These are phyloP conservation scores for Prinsepia uniflora DNA, from an alignment of 306 rosid species.

Conservation along the genomic window DNA sequence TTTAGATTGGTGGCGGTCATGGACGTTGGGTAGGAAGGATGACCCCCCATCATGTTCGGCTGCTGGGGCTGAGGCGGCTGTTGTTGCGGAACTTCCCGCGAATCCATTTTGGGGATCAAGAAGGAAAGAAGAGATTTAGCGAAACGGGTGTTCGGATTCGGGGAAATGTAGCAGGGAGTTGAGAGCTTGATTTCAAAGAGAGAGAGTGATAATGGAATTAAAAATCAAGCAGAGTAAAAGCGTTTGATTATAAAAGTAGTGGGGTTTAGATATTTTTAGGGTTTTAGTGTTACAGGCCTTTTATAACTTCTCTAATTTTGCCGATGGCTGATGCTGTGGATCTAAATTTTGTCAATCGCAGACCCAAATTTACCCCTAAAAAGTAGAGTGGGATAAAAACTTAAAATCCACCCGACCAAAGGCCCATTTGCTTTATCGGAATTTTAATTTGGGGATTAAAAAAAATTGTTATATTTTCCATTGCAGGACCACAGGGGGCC, in stretches of 20 bases:
- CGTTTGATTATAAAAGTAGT: background rate
- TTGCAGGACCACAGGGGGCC: too few relatives aligned
- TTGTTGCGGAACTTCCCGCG: slow-evolving; percentile 44
- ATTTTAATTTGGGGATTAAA: too few relatives aligned
- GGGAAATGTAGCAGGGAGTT: slow-evolving; percentile 9
- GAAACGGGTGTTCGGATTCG: background rate
- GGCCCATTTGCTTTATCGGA: too few relatives aligned
- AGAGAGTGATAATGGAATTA: background rate
- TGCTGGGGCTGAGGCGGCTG: slow-evolving; percentile 29
- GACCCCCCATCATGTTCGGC: slow-evolving; percentile 48
- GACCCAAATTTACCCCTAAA: too few relatives aligned
- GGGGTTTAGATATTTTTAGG: slow-evolving; percentile 21
- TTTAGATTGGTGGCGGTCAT: slow-evolving; percentile 33
- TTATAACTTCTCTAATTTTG: background rate
- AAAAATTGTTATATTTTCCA: too few relatives aligned
- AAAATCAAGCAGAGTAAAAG: background rate
- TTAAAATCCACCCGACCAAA: too few relatives aligned
- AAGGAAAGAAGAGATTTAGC: background rate
- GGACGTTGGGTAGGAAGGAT: slow-evolving; percentile 37
- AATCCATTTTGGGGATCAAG: slow-evolving; percentile 51
- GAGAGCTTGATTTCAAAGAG: background rate
- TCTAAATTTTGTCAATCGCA: background rate
- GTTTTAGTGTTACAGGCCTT: background rate
- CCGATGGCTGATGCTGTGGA: background rate
- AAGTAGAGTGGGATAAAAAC: too few relatives aligned